A percentile compares a stretch with the other conserved stretches of the same genome.
These are phyloP conservation scores for Didymella arachidicola DNA, from an alignment of 2,329 filamentous ascomycete species.

Conservation along the genomic window DNA sequence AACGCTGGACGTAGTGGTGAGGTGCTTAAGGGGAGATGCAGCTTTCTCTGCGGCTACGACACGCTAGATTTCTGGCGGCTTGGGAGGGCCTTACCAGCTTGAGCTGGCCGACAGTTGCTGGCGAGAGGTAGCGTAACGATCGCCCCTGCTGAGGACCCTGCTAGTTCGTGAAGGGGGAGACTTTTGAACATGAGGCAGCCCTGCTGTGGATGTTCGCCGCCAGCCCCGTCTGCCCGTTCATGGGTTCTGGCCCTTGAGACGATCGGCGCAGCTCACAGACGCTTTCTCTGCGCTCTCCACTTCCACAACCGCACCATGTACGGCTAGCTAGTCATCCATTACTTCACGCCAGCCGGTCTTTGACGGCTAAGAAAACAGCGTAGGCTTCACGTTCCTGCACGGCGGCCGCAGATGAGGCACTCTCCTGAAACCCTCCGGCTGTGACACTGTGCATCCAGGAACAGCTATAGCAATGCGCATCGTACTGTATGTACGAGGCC, in stretches of 20 bases:
- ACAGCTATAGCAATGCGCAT: conserved; percentile 24
- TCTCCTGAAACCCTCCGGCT: conserved; percentile 30
- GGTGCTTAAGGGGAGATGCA: conserved; percentile 35
- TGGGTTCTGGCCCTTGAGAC: conserved; percentile 49
- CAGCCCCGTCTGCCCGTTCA: conserved; percentile 38
- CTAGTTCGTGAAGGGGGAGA: conserved; percentile 26
- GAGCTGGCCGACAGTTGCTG: conserved; percentile 31
- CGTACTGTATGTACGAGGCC: conserved; percentile 3
- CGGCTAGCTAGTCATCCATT: conserved; percentile 32
- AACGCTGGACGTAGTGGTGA: conserved; percentile 27
- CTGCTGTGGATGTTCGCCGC: conserved; percentile 42
- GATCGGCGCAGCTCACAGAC: conserved; percentile 39
- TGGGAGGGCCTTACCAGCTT: conserved; percentile 14
- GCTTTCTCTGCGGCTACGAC: conserved; percentile 37
- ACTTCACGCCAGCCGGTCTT: conserved; percentile 27
- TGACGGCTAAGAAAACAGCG: conserved; percentile 28
- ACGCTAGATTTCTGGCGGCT: conserved; percentile 35
- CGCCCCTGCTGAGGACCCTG: conserved; percentile 38
- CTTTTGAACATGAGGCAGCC: conserved; percentile 35
- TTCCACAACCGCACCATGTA: conserved; percentile 37
- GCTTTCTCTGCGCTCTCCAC: conserved; percentile 31
- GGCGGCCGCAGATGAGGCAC: conserved; percentile 35
- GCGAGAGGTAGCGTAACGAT: conserved; percentile 41
- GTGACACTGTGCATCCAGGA: conserved; percentile 25
- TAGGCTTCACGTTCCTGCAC: conserved; percentile 44